A percentile compares a stretch with the other conserved stretches of the same genome.
Conservation (phyloP, 352 stramenopile species). For the Phytophthora brassicae region DNA sequence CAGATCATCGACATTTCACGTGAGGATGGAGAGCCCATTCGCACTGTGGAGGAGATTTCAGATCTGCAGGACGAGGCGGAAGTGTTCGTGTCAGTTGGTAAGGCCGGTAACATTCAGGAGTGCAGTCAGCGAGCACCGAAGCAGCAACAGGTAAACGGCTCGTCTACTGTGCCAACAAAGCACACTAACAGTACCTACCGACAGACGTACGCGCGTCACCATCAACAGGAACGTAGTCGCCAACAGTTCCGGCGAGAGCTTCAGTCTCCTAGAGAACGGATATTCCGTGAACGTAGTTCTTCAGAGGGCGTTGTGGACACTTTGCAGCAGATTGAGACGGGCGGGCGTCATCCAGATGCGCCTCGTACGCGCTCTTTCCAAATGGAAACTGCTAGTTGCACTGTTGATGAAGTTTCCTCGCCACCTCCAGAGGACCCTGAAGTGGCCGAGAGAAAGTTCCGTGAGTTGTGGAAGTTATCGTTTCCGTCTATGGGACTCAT, state of each 20-base stretch:
- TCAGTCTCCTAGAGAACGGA: constrained; percentile 36
- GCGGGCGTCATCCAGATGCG: constrained; percentile 26
- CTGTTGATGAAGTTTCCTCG: constrained; percentile 15
- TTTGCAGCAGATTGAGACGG: constrained; percentile 37
- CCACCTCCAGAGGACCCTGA: constrained; percentile 28
- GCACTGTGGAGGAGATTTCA: constrained; percentile 42
- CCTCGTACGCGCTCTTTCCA: constrained; percentile 56
- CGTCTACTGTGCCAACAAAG: constrained; percentile 6
- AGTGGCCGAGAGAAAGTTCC: constrained; percentile 54
- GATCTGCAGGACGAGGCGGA: constrained; percentile 62
- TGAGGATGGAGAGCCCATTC: constrained; percentile 69
- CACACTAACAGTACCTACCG: constrained; percentile 23
- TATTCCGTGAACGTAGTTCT: constrained; percentile 54
- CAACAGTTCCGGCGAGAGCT: constrained; percentile 31
- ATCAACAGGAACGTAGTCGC: constrained; percentile 32
- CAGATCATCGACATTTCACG: constrained; percentile 80
- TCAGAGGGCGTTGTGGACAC: constrained; percentile 53
- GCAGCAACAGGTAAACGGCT: constrained; percentile 26
- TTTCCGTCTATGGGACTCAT: constrained; percentile 76
- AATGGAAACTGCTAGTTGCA: constrained; percentile 33
- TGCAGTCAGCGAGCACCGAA: constrained; percentile 26
- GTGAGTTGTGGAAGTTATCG: constrained; percentile 72
- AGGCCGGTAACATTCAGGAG: constrained; percentile 78
- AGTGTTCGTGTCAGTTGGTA: constrained; percentile 77
- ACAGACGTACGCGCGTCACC: constrained; percentile 16